Conservation (phyloP, 2,329 filamentous ascomycete species). For the Colletotrichum australisinense region DNA sequence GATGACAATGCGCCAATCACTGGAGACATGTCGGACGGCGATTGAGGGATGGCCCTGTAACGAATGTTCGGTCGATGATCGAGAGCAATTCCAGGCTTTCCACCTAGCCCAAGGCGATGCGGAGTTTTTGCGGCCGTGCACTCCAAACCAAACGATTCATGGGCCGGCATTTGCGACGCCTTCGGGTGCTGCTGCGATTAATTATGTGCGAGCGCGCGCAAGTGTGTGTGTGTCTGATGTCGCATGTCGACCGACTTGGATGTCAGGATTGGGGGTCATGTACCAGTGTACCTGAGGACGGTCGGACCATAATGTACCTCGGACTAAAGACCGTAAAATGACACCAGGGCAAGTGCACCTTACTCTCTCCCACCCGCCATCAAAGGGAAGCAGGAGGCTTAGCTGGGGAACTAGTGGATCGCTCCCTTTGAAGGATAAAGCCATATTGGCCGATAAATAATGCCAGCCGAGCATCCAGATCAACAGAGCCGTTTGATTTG, state of each 20-base stretch:
- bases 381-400: constrained; percentile 3
- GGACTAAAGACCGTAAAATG: not conserved
- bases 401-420: not conserved
- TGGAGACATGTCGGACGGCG: constrained; percentile 6
- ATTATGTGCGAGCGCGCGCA: not conserved
- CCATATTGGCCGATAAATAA: not conserved
- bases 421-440: constrained; percentile 2
- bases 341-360: not conserved
- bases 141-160: constrained; percentile 26
- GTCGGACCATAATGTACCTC: constrained; percentile 6
- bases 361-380: not conserved
- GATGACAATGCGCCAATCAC: constrained; percentile 4
- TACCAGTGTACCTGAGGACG: constrained; percentile 9
- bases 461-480: not conserved
- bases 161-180: constrained; percentile 9
- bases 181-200: not conserved
- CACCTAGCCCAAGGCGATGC: not conserved
- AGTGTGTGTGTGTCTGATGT: constrained; percentile 33
- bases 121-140: constrained; percentile 18
- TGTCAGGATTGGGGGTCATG: constrained; percentile 11
- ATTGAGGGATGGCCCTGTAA: not conserved
- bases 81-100: not conserved
- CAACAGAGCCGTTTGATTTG: not conserved
- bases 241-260: constrained; percentile 26
- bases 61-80: not conserved